A percentile compares a stretch with the other conserved stretches of the same genome.
phyloP scores from a whole-genome alignment of 2,329 filamentous ascomycete species.

The Lomentospora prolificans region DNA sequence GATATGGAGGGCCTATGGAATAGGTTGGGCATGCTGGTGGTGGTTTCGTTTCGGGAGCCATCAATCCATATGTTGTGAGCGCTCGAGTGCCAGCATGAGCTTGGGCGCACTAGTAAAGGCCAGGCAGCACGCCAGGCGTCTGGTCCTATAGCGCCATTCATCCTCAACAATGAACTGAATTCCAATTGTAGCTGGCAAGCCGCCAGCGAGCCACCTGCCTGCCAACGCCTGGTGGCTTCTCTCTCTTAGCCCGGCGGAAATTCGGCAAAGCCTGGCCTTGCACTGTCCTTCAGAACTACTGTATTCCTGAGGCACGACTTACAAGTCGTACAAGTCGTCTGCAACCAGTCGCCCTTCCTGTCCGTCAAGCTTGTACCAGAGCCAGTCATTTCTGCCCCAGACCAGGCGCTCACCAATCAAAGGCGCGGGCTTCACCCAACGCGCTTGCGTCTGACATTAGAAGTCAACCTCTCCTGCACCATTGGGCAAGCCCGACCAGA shows the following conservation, averaged over 20 bases:
- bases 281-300: not conserved
- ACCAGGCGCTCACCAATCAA: conserved; percentile 4
- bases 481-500: not conserved
- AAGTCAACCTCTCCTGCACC: not conserved
- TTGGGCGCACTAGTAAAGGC: too few relatives aligned
- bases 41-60: too few relatives aligned
- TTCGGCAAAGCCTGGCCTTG: not conserved
- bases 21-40: too few relatives aligned
- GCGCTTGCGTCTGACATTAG: conserved; percentile 6
- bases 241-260: not conserved
- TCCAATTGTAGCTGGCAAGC: not conserved
- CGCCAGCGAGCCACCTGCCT: too few relatives aligned
- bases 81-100: too few relatives aligned
- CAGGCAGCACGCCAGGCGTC: too few relatives aligned
- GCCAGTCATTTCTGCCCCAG: conserved; percentile 5
- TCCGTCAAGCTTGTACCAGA: not conserved
- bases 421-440: not conserved
- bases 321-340: too few relatives aligned
- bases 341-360: not conserved
- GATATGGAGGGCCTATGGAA: too few relatives aligned
- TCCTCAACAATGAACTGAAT: not conserved
- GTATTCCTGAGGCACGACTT: not conserved
- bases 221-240: too few relatives aligned
- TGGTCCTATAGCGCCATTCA: too few relatives aligned
- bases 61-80: too few relatives aligned